Conservation (phyloP, 139 green algal genomes). For the Volvox reticuliferus region DNA sequence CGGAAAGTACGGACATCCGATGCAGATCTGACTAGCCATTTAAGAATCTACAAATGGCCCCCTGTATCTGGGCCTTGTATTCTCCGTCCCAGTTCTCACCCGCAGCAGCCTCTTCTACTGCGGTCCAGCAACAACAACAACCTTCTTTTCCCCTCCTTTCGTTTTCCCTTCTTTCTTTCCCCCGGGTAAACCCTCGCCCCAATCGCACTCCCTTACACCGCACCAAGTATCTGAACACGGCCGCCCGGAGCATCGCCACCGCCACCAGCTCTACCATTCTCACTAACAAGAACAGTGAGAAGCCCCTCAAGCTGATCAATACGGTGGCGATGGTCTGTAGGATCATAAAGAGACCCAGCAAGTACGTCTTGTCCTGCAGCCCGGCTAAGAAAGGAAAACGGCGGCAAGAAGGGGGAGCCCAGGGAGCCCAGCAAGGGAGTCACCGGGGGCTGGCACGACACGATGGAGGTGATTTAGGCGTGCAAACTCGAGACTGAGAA, state of each 20-base stretch:
- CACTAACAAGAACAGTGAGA: constrained; percentile 32
- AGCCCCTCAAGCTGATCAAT: not conserved
- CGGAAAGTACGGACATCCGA: no score
- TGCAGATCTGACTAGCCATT: not conserved
- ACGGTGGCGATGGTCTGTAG: constrained; percentile 18
- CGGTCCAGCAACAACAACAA: not conserved
- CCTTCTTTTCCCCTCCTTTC: not conserved
- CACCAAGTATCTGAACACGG: constrained; percentile 9
- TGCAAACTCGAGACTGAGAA: not conserved
- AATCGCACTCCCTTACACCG: not conserved
- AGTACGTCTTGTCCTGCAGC: constrained; percentile 10
- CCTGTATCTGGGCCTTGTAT: not conserved
- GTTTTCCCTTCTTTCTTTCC: not conserved
- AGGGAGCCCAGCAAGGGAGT: not conserved
- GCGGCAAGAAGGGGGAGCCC: no score
- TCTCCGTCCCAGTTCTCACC: not conserved
- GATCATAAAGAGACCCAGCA: constrained; percentile 6
- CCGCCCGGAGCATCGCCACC: not conserved
- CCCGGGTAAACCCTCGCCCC: no score
- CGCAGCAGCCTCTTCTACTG: not conserved
- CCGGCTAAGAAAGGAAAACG: not conserved
- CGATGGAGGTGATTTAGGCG: no score
- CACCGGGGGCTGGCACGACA: not conserved
- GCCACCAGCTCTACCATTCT: not conserved
- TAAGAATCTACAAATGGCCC: not conserved